Conservation (phyloP, 1,139 yeast genomes). For the Protomyces lactucae-debilis region DNA sequence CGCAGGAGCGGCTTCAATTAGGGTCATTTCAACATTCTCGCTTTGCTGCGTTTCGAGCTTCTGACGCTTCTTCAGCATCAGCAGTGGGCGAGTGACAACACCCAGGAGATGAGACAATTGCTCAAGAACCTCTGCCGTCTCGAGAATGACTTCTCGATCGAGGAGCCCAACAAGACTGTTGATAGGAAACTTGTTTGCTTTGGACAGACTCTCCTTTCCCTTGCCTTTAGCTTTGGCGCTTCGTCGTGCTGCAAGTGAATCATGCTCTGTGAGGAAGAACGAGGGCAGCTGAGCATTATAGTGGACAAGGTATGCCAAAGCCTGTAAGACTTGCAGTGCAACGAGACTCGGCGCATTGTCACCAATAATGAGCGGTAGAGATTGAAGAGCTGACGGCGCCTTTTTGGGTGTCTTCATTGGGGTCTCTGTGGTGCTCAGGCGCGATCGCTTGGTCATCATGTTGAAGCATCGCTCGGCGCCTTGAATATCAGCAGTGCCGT, state of each 20-base stretch:
- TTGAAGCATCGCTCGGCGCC: constrained; percentile 63
- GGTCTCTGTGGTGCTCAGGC: constrained; percentile 25
- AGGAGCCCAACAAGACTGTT: constrained; percentile 61
- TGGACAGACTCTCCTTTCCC: constrained; percentile 40
- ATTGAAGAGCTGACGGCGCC: not conserved
- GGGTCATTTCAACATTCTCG: constrained; percentile 12
- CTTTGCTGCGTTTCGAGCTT: constrained; percentile 26
- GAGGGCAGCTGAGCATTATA: constrained; percentile 65
- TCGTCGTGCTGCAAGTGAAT: constrained; percentile 48
- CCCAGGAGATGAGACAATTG: constrained; percentile 68
- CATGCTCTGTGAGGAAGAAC: constrained; percentile 79
- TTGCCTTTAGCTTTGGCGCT: constrained; percentile 41
- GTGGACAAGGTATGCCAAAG: constrained; percentile 66
- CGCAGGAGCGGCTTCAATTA: not conserved
- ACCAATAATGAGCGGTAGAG: constrained; percentile 32
- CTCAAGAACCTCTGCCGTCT: constrained; percentile 73
- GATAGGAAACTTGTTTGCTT: constrained; percentile 60
- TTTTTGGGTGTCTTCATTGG: constrained; percentile 30
- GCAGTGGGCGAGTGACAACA: constrained; percentile 67
- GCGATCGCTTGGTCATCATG: constrained; percentile 46
- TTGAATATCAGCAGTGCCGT: constrained; percentile 60
- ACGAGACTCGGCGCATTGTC: constrained; percentile 66
- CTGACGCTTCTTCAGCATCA: constrained; percentile 32
- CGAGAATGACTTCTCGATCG: constrained; percentile 58
- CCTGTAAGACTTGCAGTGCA: constrained; percentile 74